These are phyloP conservation scores for Lactarius hatsudake DNA, from an alignment of 768 basidiomycete species.

Conservation along the genomic window DNA sequence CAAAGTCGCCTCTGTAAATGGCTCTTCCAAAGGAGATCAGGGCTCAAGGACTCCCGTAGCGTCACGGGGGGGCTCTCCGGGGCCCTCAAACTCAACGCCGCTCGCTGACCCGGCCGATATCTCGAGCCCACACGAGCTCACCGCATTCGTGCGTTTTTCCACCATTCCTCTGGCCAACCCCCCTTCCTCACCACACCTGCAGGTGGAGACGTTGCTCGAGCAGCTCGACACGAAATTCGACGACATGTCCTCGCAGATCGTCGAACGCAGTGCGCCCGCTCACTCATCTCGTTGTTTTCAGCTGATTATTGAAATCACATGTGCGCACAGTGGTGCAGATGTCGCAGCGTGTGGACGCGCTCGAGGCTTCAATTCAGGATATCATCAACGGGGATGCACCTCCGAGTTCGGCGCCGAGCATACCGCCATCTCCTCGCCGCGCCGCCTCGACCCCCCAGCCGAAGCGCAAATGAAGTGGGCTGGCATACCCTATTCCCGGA, in stretches of 20 bases:
- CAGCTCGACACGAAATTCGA: conserved; percentile 90
- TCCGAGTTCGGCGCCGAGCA: conserved; percentile 37
- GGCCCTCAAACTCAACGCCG: conserved; percentile 15
- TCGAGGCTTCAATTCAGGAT: conserved; percentile 89
- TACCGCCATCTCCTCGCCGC: conserved; percentile 55
- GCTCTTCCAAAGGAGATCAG: conserved; percentile 20
- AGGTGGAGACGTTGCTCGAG: conserved; percentile 88
- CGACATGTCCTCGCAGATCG: conserved; percentile 87
- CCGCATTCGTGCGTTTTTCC: conserved; percentile 74
- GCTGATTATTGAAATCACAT: conserved; percentile 6
- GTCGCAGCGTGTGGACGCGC: conserved; percentile 85
- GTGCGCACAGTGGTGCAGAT: conserved; percentile 78
- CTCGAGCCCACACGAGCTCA: conserved; percentile 90
- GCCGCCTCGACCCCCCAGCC: conserved; percentile 1
- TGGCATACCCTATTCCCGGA: background rate
- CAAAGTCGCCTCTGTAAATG: conserved; percentile 20
- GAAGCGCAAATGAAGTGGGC: conserved; percentile 13
- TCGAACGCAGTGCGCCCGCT: conserved; percentile 67
- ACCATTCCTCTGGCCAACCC: background rate
- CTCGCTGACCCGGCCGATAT: conserved; percentile 53
- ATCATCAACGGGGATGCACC: conserved; percentile 75
- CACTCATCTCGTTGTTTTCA: conserved; percentile 13
- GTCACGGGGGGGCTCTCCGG: conserved; percentile 15
- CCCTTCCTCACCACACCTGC: background rate
- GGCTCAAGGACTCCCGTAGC: conserved; percentile 17